Conservation (phyloP, 2,329 filamentous ascomycete genomes). For the Paecilomyces sp. region DNA sequence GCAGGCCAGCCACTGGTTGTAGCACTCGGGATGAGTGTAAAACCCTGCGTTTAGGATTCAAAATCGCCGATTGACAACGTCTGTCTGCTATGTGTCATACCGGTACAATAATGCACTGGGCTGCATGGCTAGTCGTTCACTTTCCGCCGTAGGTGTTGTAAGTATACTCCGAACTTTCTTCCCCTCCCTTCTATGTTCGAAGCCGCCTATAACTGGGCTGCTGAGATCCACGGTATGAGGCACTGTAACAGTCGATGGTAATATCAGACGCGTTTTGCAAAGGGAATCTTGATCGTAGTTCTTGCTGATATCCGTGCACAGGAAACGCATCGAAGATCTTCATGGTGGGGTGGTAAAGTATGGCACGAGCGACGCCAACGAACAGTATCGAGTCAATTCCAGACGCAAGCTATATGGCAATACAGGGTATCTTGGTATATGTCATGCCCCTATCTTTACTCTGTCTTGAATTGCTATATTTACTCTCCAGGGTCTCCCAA, state of each 20-base stretch:
- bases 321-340: neutral
- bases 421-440: neutral
- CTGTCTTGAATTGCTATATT: neutral
- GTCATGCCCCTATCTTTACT: neutral
- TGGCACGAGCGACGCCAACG: neutral
- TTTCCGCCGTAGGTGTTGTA: neutral
- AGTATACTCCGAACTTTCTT: neutral
- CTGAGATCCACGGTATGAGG: neutral
- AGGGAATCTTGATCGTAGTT: neutral
- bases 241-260: neutral
- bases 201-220: neutral
- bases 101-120: neutral
- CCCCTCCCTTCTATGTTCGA: neutral
- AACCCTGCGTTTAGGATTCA: neutral
- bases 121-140: neutral
- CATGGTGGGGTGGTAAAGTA: neutral
- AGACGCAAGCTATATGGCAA: neutral
- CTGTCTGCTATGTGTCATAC: neutral
- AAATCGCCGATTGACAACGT: neutral
- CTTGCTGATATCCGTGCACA: neutral
- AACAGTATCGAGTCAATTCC: neutral
- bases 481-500: neutral
- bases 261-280: no score
- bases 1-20: neutral
- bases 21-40: neutral